Evolutionary conservation across 169 alveolate species (phyloP).

Genomic region (Neospora caninum): DNA sequence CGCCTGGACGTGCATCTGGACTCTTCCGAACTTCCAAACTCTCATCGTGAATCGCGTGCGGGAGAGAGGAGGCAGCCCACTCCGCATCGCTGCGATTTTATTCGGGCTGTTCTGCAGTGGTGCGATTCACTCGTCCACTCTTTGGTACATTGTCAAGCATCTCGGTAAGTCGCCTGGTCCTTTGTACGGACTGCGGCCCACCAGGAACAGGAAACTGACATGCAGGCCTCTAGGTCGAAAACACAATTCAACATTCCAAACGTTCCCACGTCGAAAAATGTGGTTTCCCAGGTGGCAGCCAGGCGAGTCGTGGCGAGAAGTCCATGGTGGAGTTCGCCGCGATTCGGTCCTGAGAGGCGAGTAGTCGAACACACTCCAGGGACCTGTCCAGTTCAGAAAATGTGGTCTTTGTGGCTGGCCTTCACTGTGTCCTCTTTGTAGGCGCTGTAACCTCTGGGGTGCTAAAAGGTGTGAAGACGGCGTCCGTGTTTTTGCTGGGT

Average conservation of each 20-base stretch:
- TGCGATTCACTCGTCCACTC: conserved; percentile 70
- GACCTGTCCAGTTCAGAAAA: background rate
- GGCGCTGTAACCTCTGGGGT: conserved; percentile 71
- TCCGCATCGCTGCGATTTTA: conserved; percentile 56
- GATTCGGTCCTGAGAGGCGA: background rate
- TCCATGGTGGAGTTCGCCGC: too few relatives aligned
- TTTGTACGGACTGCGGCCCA: conserved; percentile 33
- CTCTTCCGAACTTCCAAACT: conserved; percentile 69
- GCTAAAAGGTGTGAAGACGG: conserved; percentile 73
- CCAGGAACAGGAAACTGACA: background rate
- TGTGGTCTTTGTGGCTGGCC: background rate
- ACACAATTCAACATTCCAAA: too few relatives aligned
- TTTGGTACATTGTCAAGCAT: conserved; percentile 72
- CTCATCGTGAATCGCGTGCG: conserved; percentile 63
- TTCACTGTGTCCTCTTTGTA: background rate
- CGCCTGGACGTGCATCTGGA: conserved; percentile 73
- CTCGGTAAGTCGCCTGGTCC: conserved; percentile 25
- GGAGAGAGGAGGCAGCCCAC: conserved; percentile 62
- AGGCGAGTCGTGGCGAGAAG: too few relatives aligned
- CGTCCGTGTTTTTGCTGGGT: conserved; percentile 70
- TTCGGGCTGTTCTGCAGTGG: conserved; percentile 67
- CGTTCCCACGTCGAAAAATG: background rate
- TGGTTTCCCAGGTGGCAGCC: too few relatives aligned
- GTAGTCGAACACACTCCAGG: background rate
- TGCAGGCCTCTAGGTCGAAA: background rate